phyloP scores from a whole-genome alignment of 1,284 basidiomycete genomes.

The Fistulinella cinereoalba region DNA sequence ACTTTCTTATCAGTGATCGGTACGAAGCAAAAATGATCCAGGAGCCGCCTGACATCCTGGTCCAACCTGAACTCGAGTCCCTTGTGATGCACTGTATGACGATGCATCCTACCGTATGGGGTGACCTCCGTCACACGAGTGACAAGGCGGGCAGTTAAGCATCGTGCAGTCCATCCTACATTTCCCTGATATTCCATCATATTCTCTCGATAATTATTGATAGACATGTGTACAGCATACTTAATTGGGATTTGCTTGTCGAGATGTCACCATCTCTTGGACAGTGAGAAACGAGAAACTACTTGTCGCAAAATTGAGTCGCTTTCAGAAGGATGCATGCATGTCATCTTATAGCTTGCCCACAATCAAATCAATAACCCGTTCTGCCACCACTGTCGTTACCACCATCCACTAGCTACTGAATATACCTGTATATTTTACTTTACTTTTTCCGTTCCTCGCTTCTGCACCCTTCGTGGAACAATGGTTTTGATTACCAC shows the following conservation, averaged over 20 bases:
- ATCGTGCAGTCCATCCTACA: slow-evolving; percentile 13
- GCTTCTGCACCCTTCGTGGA: no score
- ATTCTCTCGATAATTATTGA: slow-evolving; percentile 17
- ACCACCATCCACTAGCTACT: no score
- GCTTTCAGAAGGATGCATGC: no score
- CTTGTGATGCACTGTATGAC: slow-evolving; percentile 34
- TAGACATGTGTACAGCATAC: slow-evolving; percentile 10
- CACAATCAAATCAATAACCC: no score
- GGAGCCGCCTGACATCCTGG: slow-evolving; percentile 33
- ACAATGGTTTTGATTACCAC: no score
- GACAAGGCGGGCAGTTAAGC: neutral
- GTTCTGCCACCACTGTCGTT: no score
- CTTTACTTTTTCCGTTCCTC: no score
- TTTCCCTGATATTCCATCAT: slow-evolving; percentile 14
- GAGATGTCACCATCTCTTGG: no score
- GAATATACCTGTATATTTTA: no score
- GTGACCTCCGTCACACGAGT: slow-evolving; percentile 22
- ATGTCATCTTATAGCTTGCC: no score
- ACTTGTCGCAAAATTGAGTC: no score
- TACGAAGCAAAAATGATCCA: slow-evolving; percentile 26
- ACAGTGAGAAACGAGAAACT: no score
- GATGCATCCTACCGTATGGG: slow-evolving; percentile 30
- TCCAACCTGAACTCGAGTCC: slow-evolving; percentile 27
- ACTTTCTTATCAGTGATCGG: slow-evolving; percentile 30
- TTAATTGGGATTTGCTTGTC: neutral